phyloP scores from a whole-genome alignment of 176 grass and related monocot genomes.

The Musa itinerans region DNA sequence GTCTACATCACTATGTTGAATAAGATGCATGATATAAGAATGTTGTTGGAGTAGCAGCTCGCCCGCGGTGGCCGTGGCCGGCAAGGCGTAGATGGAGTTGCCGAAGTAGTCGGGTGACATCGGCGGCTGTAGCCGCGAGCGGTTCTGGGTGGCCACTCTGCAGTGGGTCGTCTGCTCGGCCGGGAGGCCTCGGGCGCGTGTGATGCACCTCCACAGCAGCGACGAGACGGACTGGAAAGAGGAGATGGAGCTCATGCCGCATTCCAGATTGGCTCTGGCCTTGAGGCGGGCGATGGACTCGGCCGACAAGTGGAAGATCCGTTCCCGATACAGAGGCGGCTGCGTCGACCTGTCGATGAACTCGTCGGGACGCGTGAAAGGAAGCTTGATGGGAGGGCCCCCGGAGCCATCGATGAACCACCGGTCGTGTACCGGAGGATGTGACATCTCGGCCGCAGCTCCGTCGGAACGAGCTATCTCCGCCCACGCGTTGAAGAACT shows the following conservation, averaged over 20 bases:
- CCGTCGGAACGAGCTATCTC: slow-evolving; percentile 25
- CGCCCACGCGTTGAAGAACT: slow-evolving; percentile 55
- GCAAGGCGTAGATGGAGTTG: slow-evolving; percentile 24
- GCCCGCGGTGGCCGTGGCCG: slow-evolving; percentile 1
- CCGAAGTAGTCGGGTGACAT: slow-evolving; percentile 48
- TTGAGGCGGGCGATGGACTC: slow-evolving; percentile 37
- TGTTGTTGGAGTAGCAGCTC: slow-evolving; percentile 29
- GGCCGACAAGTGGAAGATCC: slow-evolving; percentile 52
- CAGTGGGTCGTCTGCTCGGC: slow-evolving; percentile 30
- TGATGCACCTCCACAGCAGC: slow-evolving; percentile 54
- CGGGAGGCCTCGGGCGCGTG: slow-evolving; percentile 22
- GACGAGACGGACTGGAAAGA: slow-evolving; percentile 45
- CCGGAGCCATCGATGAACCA: slow-evolving; percentile 40
- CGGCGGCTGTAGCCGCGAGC: slow-evolving; percentile 37
- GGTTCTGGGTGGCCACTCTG: slow-evolving; percentile 33
- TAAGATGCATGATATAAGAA: too few species aligned
- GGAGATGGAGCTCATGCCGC: slow-evolving; percentile 19
- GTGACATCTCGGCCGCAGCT: neutral
- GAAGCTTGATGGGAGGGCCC: slow-evolving; percentile 31
- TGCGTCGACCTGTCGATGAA: slow-evolving; percentile 19
- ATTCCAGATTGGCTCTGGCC: slow-evolving; percentile 30
- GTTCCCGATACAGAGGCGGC: slow-evolving; percentile 28
- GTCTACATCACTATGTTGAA: too few species aligned
- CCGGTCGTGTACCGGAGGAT: slow-evolving; percentile 27
- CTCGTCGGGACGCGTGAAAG: slow-evolving; percentile 13